Conservation (phyloP, 2,329 filamentous ascomycete genomes). For the Fusarium dlaminii region DNA sequence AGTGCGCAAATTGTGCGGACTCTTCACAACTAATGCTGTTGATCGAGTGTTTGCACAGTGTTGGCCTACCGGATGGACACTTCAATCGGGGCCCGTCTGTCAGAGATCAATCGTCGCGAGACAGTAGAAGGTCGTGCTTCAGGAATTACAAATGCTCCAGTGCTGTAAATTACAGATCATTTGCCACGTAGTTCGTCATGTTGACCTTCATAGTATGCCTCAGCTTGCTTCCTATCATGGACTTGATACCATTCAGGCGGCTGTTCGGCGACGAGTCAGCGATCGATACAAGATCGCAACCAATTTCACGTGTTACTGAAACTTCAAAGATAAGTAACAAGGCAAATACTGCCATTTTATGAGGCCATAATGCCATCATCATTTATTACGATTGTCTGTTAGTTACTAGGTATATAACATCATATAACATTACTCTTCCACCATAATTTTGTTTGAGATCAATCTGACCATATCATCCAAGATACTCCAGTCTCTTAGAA, state of each 20-base stretch:
- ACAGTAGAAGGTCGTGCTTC: not conserved
- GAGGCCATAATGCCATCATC: not conserved
- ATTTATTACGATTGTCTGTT: slow-evolving; percentile 5
- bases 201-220: not conserved
- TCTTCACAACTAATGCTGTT: not conserved
- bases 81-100: not conserved
- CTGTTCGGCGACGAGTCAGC: not conserved
- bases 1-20: not conserved
- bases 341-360: not conserved
- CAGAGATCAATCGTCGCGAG: not conserved
- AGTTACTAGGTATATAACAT: not conserved
- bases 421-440: slow-evolving; percentile 4
- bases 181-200: not conserved
- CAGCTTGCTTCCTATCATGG: not conserved
- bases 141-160: not conserved
- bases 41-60: not conserved
- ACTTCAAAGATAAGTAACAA: not conserved
- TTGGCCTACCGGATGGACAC: not conserved
- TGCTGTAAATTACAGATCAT: not conserved
- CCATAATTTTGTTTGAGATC: slow-evolving; percentile 2
- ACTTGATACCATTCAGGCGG: not conserved
- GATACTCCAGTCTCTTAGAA: slow-evolving; percentile 48
- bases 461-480: not conserved
- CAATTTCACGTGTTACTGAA: not conserved
- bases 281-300: too few relatives aligned